Conservation (phyloP, 192 early-diverging fungal species). For the Dissophora ornata region DNA sequence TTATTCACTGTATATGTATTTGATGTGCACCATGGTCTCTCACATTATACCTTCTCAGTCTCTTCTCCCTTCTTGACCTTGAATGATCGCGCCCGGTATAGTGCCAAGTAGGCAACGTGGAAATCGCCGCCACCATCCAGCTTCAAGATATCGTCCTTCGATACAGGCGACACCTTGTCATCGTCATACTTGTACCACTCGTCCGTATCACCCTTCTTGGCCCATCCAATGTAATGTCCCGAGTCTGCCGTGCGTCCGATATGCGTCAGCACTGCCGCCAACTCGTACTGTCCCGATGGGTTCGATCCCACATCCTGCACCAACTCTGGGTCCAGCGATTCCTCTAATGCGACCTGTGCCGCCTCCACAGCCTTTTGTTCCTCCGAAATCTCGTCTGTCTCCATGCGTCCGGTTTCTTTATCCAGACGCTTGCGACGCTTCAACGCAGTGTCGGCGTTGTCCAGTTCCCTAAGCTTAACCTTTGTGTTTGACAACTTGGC, state of each 20-base stretch:
- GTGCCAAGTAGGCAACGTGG: constrained; percentile 88
- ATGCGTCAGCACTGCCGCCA: constrained; percentile 95
- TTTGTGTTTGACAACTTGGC: constrained; percentile 75
- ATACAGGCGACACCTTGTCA: constrained; percentile 89
- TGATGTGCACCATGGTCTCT: too few species aligned
- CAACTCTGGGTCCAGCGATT: constrained; percentile 76
- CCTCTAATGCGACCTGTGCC: constrained; percentile 44
- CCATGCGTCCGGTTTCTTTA: constrained; percentile 43
- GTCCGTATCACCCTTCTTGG: constrained; percentile 76
- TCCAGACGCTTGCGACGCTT: constrained; percentile 62
- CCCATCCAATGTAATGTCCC: constrained; percentile 95
- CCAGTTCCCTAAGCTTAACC: constrained; percentile 74
- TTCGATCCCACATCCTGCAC: constrained; percentile 86
- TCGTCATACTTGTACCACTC: constrained; percentile 94
- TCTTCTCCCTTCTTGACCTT: constrained; percentile 8
- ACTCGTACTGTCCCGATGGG: constrained; percentile 90
- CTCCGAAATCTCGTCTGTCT: constrained; percentile 33
- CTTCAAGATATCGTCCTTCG: constrained; percentile 88
- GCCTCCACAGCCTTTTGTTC: constrained; percentile 39
- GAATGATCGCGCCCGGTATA: constrained; percentile 71
- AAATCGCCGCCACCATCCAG: constrained; percentile 91
- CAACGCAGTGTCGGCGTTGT: constrained; percentile 69
- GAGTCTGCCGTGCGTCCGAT: constrained; percentile 94
- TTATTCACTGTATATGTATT: too few species aligned
- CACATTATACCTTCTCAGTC: background rate